Base-by-base conservation (phyloP, 495 filamentous ascomycete species). In the Podospora tetraspora region DNA sequence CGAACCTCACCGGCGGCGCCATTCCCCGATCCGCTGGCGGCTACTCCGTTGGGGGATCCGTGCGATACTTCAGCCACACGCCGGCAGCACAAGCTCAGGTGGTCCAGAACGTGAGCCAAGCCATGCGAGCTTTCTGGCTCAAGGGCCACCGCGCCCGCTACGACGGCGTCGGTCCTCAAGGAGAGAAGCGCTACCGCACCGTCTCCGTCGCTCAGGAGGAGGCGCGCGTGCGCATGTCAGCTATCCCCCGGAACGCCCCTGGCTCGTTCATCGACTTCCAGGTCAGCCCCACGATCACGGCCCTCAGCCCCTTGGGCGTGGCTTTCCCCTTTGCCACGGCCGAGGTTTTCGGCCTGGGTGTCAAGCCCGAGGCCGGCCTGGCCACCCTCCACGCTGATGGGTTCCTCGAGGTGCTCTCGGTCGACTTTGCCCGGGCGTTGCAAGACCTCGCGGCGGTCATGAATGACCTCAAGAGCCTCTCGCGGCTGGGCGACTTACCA, bases 101-200 rank as follows among this genome's bases (percentile, higher is more conserved):
- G 22, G 84, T 98, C n/a, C 88, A 93, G 73, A 97, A 97, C 80
- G 94, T 98, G 2, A 96, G 92, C 22, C 87, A 90, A 67, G 95
- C 93, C 0, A 88, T 97, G 63, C 89, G 95, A 6, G 93, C 92
- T 1, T 97, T 99, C 78, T 89, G 89, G 77, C 79, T 97, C n/a
- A 90, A 88, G 0, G 95, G 95, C 1, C 88, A 94, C 68, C 94
- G 93, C 73, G 90, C 89, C 13, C 88, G 91, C 57, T 96, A 91
- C 70, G 91, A 96, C 74, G 92, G 93, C 19, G 75, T 89, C 32
- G 84, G 86, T 59, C 81, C 87, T 12, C 75, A 85, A 8, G 93
- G 93, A 59, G 88, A 92, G 78, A 92, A 91, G 83, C 86, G 86
- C 27, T 97, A 89, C 81, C 88, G 89, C 68, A 80, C 84, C 59